Conservation (phyloP, 2,329 filamentous ascomycete genomes). For the Mollisiaceae sp. region DNA sequence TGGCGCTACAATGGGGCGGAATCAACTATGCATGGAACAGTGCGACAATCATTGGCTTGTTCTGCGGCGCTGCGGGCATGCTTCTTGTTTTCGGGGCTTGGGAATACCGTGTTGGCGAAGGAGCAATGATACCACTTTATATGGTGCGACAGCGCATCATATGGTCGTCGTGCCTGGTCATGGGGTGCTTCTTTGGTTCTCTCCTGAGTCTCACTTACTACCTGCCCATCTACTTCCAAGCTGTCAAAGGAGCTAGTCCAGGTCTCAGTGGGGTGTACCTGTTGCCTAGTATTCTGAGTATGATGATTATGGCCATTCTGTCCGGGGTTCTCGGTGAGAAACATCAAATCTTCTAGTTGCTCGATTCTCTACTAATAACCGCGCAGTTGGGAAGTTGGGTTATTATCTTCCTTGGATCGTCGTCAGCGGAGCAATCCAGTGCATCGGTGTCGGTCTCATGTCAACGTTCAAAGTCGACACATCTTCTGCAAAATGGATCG, state of each 20-base stretch:
- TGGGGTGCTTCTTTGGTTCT: slow-evolving; percentile 26
- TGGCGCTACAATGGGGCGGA: slow-evolving; percentile 46
- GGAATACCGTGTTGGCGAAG: slow-evolving; percentile 38
- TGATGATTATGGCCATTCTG: slow-evolving; percentile 30
- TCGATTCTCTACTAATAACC: background rate
- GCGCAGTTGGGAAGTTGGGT: slow-evolving; percentile 36
- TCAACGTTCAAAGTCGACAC: slow-evolving; percentile 37
- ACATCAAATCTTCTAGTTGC: background rate
- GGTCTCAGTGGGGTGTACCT: slow-evolving; percentile 46
- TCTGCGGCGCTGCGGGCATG: slow-evolving; percentile 33
- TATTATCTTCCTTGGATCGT: slow-evolving; percentile 45
- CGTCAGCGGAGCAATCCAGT: slow-evolving; percentile 36
- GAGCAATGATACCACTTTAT: slow-evolving; percentile 38
- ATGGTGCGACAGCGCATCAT: slow-evolving; percentile 36
- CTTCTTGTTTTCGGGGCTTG: slow-evolving; percentile 36
- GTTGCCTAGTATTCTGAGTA: slow-evolving; percentile 46
- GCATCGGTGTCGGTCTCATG: slow-evolving; percentile 44
- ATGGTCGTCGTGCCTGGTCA: slow-evolving; percentile 25
- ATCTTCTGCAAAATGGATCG: slow-evolving; percentile 32
- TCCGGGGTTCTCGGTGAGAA: slow-evolving; percentile 31
- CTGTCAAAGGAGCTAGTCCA: slow-evolving; percentile 46
- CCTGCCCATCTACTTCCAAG: slow-evolving; percentile 56
- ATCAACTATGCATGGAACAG: slow-evolving; percentile 42
- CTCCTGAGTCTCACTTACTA: slow-evolving; percentile 47
- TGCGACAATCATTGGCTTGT: slow-evolving; percentile 39